Conservation (phyloP, 768 basidiomycete species). For the Boletus huronensis region DNA sequence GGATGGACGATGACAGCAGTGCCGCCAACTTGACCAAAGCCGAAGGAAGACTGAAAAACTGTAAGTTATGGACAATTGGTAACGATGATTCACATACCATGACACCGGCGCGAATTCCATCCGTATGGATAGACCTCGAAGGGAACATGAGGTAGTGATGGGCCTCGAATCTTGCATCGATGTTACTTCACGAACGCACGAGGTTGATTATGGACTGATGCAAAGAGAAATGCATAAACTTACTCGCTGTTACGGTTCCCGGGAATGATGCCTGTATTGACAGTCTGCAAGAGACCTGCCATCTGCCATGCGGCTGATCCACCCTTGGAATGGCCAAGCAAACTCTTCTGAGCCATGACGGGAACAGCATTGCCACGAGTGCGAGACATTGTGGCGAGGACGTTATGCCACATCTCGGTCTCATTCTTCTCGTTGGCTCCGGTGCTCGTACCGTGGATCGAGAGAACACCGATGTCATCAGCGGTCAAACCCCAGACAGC, state of each 20-base stretch:
- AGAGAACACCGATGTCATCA: constrained; percentile 88
- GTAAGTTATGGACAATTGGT: not conserved
- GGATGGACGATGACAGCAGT: constrained; percentile 86
- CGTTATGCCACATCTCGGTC: constrained; percentile 93
- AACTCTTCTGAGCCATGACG: constrained; percentile 94
- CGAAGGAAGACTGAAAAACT: constrained; percentile 74
- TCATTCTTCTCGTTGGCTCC: constrained; percentile 96
- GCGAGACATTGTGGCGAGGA: constrained; percentile 84
- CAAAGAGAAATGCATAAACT: constrained; percentile 33
- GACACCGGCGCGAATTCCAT: constrained; percentile 82
- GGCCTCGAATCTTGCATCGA: constrained; percentile 88
- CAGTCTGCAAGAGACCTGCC: constrained; percentile 84
- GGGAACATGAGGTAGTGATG: constrained; percentile 95
- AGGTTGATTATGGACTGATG: not conserved
- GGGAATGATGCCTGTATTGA: constrained; percentile 83
- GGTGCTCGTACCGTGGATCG: constrained; percentile 88
- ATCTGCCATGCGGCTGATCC: constrained; percentile 99
- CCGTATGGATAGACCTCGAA: constrained; percentile 92
- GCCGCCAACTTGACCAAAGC: constrained; percentile 98
- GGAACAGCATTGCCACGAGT: constrained; percentile 96
- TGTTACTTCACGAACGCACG: constrained; percentile 54
- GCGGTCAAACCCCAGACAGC: constrained; percentile 95
- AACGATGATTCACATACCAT: constrained; percentile 55
- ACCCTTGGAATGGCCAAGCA: constrained; percentile 97
- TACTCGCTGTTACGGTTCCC: constrained; percentile 97